These are phyloP conservation scores for Smallanthus sonchifolius DNA, from an alignment of 129 eudicot genomes.

Conservation along the genomic window DNA sequence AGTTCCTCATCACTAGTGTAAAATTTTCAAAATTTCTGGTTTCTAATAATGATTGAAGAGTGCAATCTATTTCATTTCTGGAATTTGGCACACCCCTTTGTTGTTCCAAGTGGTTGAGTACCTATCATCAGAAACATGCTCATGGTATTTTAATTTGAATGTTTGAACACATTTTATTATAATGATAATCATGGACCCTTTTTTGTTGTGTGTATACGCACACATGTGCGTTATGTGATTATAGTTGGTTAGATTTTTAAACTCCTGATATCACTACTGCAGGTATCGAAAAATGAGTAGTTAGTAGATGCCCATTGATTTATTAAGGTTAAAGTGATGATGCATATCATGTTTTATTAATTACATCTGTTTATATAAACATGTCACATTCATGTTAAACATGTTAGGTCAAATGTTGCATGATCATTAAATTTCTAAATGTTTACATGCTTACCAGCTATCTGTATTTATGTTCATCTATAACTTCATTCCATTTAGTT, in stretches of 20 bases:
- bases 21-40: constrained; percentile 16
- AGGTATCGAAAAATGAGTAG: no score
- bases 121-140: constrained; percentile 27
- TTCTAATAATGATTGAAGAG: constrained; percentile 43
- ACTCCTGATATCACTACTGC: no score
- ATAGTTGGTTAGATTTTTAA: background rate
- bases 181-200: constrained; percentile 26
- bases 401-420: no score
- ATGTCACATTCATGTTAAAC: no score
- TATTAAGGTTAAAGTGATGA: no score
- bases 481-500: no score
- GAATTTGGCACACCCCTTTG: constrained; percentile 31
- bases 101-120: constrained; percentile 25
- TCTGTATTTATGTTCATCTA: no score
- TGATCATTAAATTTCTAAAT: no score
- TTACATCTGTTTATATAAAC: no score
- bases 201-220: constrained; percentile 9
- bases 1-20: constrained; percentile 50
- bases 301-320: no score
- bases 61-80: constrained; percentile 31
- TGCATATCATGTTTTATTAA: no score
- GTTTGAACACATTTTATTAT: constrained; percentile 24
- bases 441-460: no score
- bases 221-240: background rate
- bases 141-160: constrained; percentile 22